Percentiles rank a stretch among this genome's conserved stretches.
phyloP scores from a whole-genome alignment of 106 monocot genomes.

The Vanilla planifolia region DNA sequence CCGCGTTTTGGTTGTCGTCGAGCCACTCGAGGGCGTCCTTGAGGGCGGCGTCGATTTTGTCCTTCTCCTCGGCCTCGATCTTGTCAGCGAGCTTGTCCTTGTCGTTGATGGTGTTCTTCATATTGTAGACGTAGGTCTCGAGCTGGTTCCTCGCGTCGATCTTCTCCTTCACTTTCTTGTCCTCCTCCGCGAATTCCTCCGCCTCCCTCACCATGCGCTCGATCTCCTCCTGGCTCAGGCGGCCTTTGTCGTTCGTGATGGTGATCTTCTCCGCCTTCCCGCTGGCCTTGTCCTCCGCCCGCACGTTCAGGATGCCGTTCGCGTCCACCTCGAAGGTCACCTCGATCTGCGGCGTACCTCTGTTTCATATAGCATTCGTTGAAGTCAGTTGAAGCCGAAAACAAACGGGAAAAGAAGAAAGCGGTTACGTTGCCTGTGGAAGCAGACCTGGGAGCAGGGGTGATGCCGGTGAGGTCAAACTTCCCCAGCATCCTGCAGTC shows the following conservation, averaged over 20 bases:
- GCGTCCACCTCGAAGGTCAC: conserved; percentile 21
- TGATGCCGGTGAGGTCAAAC: conserved; percentile 28
- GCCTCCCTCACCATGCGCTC: conserved; percentile 16
- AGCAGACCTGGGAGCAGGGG: conserved; percentile 31
- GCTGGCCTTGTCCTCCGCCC: conserved; percentile 15
- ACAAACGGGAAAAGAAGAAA: no score
- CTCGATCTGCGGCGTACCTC: conserved; percentile 16
- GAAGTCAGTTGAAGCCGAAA: no score
- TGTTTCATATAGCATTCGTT: background rate
- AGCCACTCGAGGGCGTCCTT: conserved; percentile 19
- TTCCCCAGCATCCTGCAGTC: conserved; percentile 39
- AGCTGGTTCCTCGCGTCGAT: conserved; percentile 19
- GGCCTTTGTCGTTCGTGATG: conserved; percentile 21
- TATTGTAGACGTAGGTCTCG: conserved; percentile 19
- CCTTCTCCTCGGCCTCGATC: conserved; percentile 21
- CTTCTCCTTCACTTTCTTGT: conserved; percentile 21
- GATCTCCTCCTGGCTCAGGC: conserved; percentile 19
- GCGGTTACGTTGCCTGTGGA: no score
- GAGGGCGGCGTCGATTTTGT: conserved; percentile 12
- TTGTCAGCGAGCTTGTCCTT: conserved; percentile 25
- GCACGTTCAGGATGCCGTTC: conserved; percentile 16
- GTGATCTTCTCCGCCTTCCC: conserved; percentile 21
- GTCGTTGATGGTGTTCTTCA: conserved; percentile 22
- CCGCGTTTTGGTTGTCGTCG: conserved; percentile 17
- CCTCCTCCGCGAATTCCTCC: conserved; percentile 17